A percentile compares a stretch with the other conserved stretches of the same genome.
These are phyloP conservation scores for Phytophthora hibernalis DNA, from an alignment of 352 stramenopile species.

Conservation along the genomic window DNA sequence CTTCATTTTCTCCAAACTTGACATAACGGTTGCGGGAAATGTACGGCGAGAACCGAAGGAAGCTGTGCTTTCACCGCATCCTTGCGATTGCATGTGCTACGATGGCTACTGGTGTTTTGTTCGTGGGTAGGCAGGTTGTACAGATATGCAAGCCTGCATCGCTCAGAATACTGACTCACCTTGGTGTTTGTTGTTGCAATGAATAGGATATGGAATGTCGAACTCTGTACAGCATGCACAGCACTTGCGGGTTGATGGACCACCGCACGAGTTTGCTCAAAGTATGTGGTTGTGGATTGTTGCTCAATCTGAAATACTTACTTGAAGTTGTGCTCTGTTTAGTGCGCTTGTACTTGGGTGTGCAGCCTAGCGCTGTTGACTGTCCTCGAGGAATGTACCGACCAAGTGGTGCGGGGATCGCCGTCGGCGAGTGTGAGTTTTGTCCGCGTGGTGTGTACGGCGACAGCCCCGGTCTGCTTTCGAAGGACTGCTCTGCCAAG, in stretches of 20 bases:
- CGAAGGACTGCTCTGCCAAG: slow-evolving; percentile 70
- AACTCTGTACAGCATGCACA: not conserved
- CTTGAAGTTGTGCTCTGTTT: not conserved
- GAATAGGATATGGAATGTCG: slow-evolving; percentile 3
- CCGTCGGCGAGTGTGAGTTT: slow-evolving; percentile 66
- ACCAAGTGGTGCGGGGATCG: slow-evolving; percentile 46
- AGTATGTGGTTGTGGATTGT: slow-evolving; percentile 5
- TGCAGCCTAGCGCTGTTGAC: slow-evolving; percentile 50
- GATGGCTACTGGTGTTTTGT: slow-evolving; percentile 13
- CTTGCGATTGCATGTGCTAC: not conserved
- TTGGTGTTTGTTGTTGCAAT: not conserved
- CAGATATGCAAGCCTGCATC: not conserved
- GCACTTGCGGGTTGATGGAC: slow-evolving; percentile 18
- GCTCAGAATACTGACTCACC: too few relatives aligned
- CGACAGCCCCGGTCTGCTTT: slow-evolving; percentile 62
- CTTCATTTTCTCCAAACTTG: not conserved
- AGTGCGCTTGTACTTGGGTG: slow-evolving; percentile 64
- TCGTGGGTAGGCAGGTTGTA: slow-evolving; percentile 12
- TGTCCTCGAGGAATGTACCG: slow-evolving; percentile 81
- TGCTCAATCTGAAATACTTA: not conserved
- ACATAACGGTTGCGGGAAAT: not conserved
- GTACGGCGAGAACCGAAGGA: not conserved
- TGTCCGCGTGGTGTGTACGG: slow-evolving; percentile 82
- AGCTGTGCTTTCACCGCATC: not conserved
- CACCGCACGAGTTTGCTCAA: slow-evolving; percentile 14